Evolutionary conservation across 306 rosid species (phyloP).

Genomic region (Arachis hypogaea): DNA sequence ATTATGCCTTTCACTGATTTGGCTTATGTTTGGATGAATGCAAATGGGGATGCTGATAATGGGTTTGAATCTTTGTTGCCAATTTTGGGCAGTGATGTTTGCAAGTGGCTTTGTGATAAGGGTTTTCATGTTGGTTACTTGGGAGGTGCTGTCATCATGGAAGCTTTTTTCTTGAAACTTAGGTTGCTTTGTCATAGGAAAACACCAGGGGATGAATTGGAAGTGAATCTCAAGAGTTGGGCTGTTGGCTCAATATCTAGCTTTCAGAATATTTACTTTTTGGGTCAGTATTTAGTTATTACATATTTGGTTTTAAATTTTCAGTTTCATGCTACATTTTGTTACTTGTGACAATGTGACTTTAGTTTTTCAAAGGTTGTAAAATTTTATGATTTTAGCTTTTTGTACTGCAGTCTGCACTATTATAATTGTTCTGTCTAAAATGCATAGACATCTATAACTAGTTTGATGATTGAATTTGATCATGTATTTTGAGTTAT

Average conservation of each 20-base stretch:
- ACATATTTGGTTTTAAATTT: neutral
- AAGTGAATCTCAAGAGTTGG: constrained; percentile 62
- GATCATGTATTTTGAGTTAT: constrained; percentile 22
- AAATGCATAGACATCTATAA: constrained; percentile 20
- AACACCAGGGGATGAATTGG: constrained; percentile 51
- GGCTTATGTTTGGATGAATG: constrained; percentile 54
- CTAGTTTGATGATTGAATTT: constrained; percentile 17
- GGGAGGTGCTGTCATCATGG: constrained; percentile 67
- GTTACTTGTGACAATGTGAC: neutral
- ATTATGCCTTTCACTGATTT: constrained; percentile 50
- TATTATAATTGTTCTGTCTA: neutral
- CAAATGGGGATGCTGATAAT: constrained; percentile 29
- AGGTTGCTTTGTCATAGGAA: constrained; percentile 46
- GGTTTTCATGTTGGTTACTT: constrained; percentile 55
- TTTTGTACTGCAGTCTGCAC: neutral
- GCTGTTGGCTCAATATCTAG: constrained; percentile 68
- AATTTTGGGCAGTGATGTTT: constrained; percentile 56
- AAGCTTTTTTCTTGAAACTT: constrained; percentile 60
- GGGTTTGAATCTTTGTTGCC: constrained; percentile 62
- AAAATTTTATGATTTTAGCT: neutral
- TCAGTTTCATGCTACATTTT: constrained; percentile 20
- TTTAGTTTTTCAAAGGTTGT: neutral
- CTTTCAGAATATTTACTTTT: constrained; percentile 58
- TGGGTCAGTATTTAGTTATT: constrained; percentile 56
- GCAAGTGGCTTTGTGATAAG: constrained; percentile 44